Conservation (phyloP, 2,329 filamentous ascomycete genomes). For the Talaromyces sp. region DNA sequence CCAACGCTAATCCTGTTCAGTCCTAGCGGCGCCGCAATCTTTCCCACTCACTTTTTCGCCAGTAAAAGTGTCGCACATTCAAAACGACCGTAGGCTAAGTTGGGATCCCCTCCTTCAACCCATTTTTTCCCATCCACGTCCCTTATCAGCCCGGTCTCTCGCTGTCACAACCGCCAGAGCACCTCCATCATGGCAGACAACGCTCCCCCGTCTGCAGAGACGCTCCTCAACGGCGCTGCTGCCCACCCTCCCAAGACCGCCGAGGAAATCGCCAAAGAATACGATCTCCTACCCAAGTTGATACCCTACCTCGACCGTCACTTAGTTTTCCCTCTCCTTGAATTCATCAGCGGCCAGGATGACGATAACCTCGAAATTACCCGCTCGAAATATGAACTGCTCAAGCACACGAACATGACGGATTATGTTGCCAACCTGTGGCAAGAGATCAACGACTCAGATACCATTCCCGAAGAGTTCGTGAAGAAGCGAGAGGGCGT, state of each 20-base stretch:
- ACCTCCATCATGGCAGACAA: slow-evolving; percentile 50
- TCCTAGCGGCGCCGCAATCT: slow-evolving; percentile 32
- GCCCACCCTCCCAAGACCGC: slow-evolving; percentile 41
- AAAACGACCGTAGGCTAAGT: slow-evolving; percentile 12
- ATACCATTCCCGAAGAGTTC: slow-evolving; percentile 78
- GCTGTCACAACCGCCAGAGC: slow-evolving; percentile 20
- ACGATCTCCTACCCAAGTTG: slow-evolving; percentile 82
- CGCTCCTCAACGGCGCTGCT: slow-evolving; percentile 48
- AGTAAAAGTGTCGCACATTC: slow-evolving; percentile 29
- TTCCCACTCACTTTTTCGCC: slow-evolving; percentile 32
- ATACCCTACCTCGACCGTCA: slow-evolving; percentile 92
- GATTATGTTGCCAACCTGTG: slow-evolving; percentile 93
- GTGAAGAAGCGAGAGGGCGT: slow-evolving; percentile 86
- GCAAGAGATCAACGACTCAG: slow-evolving; percentile 78
- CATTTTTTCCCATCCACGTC: slow-evolving; percentile 19
- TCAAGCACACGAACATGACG: slow-evolving; percentile 98
- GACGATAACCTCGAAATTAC: slow-evolving; percentile 75
- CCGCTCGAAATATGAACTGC: slow-evolving; percentile 84
- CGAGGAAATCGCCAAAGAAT: slow-evolving; percentile 62
- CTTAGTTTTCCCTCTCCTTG: slow-evolving; percentile 91
- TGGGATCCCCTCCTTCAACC: slow-evolving; percentile 16
- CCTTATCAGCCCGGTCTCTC: slow-evolving; percentile 19
- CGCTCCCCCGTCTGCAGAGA: slow-evolving; percentile 47
- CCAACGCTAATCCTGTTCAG: slow-evolving; percentile 24
- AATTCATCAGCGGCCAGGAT: slow-evolving; percentile 81